These are phyloP conservation scores for Mucor indicus DNA, from an alignment of 371 early-diverging fungal species.

Conservation along the genomic window DNA sequence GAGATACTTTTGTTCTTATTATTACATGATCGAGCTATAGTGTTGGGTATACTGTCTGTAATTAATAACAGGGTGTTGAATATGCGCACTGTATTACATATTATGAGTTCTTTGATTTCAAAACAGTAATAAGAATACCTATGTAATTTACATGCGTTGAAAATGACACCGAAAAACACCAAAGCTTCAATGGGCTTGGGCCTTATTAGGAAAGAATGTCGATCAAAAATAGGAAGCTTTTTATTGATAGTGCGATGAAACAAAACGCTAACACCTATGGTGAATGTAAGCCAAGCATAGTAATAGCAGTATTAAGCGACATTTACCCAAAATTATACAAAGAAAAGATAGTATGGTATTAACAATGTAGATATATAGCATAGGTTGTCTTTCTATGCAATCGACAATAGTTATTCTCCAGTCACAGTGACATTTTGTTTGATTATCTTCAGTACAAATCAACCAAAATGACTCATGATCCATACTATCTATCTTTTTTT, in stretches of 20 bases:
- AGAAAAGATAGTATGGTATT: conserved; percentile 21
- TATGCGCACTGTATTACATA: conserved; percentile 30
- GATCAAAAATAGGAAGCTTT: conserved; percentile 22
- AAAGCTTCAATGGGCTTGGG: conserved; percentile 40
- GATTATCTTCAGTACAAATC: conserved; percentile 18
- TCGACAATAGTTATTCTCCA: conserved; percentile 28
- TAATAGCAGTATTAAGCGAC: no score
- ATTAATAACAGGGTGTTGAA: conserved; percentile 22
- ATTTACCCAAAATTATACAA: conserved; percentile 23
- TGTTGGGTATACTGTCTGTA: conserved; percentile 17
- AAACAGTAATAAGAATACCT: no score
- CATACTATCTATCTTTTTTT: no score
- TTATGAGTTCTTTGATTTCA: no score
- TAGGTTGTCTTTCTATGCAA: conserved; percentile 18
- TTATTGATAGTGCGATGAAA: conserved; percentile 19
- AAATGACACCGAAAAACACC: conserved; percentile 24
- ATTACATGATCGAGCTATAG: conserved; percentile 26
- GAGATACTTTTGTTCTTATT: neutral
- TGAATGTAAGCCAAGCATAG: no score
- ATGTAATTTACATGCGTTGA: conserved; percentile 27
- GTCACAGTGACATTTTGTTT: conserved; percentile 36
- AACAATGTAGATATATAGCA: conserved; percentile 26
- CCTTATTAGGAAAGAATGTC: conserved; percentile 20
- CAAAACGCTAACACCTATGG: no score
- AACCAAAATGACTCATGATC: conserved; percentile 24